These are phyloP conservation scores for Aspergillus neotritici DNA, from an alignment of 2,329 filamentous ascomycete genomes.

Conservation along the genomic window DNA sequence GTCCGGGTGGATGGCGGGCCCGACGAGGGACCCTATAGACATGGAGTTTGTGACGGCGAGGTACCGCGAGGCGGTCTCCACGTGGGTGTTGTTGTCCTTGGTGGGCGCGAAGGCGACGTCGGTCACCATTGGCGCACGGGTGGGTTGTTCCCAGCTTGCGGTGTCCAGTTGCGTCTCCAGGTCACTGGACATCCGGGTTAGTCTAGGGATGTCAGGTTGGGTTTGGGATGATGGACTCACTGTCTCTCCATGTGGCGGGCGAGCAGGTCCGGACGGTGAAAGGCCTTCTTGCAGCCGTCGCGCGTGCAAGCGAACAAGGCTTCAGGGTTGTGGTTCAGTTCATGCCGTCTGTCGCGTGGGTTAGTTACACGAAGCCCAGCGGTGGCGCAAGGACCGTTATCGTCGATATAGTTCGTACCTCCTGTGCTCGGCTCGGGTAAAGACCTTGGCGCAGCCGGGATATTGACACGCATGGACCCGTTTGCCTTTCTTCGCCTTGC, in stretches of 20 bases:
- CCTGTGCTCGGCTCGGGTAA: slow-evolving; percentile 47
- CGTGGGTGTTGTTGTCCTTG: too few relatives aligned
- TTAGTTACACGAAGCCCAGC: neutral
- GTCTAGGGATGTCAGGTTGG: neutral
- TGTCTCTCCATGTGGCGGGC: slow-evolving; percentile 47
- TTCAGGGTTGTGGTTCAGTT: slow-evolving; percentile 47
- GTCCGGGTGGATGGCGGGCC: slow-evolving; percentile 29
- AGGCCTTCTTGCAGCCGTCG: slow-evolving; percentile 43
- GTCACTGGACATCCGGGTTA: slow-evolving; percentile 20
- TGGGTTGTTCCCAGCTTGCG: slow-evolving; percentile 23
- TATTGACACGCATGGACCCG: slow-evolving; percentile 46
- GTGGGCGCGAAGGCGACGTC: slow-evolving; percentile 17
- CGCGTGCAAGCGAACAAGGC: slow-evolving; percentile 41
- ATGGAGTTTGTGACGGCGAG: slow-evolving; percentile 27
- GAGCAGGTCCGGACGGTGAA: slow-evolving; percentile 45
- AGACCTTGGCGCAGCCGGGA: slow-evolving; percentile 46
- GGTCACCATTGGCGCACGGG: slow-evolving; percentile 17
- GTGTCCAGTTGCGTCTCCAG: slow-evolving; percentile 32
- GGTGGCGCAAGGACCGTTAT: too few relatives aligned
- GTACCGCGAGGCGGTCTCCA: slow-evolving; percentile 12
- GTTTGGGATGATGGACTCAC: slow-evolving; percentile 29
- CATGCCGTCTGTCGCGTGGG: slow-evolving; percentile 37
- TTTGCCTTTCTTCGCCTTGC: slow-evolving; percentile 50
- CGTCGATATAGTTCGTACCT: slow-evolving; percentile 21
- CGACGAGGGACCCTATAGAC: slow-evolving; percentile 34